These are phyloP conservation scores for Xerocomus minutiporus DNA, from an alignment of 1,284 basidiomycete species.

Conservation along the genomic window DNA sequence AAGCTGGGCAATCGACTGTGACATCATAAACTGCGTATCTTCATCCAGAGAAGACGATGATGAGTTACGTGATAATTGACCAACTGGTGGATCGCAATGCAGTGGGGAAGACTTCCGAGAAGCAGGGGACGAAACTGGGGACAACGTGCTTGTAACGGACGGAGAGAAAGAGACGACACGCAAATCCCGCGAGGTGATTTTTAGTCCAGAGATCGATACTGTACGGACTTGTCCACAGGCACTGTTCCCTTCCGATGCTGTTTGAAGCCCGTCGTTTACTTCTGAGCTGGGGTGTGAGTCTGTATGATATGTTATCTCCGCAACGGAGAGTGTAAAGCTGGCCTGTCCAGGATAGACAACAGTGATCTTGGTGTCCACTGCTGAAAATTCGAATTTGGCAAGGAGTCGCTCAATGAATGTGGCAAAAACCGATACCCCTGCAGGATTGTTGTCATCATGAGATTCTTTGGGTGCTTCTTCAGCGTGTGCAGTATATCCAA, in stretches of 20 bases:
- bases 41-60: constrained; percentile 57
- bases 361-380: constrained; percentile 63
- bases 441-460: constrained; percentile 52
- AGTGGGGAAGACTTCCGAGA: constrained; percentile 22
- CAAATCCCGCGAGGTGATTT: constrained; percentile 42
- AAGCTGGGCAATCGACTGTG: constrained; percentile 65
- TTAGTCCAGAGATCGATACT: constrained; percentile 48
- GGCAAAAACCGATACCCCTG: constrained; percentile 79
- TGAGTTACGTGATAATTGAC: constrained; percentile 39
- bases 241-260: constrained; percentile 24
- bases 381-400: constrained; percentile 76
- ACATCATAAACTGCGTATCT: constrained; percentile 62
- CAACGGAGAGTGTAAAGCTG: constrained; percentile 56
- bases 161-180: constrained; percentile 26
- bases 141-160: constrained; percentile 17
- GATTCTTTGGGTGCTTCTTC: constrained; percentile 28
- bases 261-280: constrained; percentile 17
- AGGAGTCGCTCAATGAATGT: constrained; percentile 80
- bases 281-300: constrained; percentile 9
- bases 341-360: constrained; percentile 58
- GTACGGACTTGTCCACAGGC: constrained; percentile 34
- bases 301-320: constrained; percentile 56
- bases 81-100: constrained; percentile 29
- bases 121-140: constrained; percentile 19
- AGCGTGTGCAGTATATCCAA: constrained; percentile 37